Evolutionary conservation across 805 yeast species (phyloP), one percentile per base, ranked within the genome.

Genomic region (Candida alai): DNA sequence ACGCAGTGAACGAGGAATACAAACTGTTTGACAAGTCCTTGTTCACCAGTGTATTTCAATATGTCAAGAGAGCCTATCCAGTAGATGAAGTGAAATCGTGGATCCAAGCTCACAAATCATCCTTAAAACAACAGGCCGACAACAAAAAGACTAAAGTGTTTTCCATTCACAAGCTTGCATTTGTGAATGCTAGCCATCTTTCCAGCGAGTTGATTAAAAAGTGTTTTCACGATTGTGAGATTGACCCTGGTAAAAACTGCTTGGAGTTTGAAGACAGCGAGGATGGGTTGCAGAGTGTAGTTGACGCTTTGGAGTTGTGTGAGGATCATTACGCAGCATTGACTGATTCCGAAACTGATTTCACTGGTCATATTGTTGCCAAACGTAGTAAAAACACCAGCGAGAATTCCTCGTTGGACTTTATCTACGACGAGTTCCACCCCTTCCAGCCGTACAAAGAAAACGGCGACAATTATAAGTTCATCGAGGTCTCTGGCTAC

Each of bases 141-240:
- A 60, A 59, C 35, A 60, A 61, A 34, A 68, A 69, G 41, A 54
- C 56, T 16, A 78, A 73, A 43, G 69, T 72, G 0, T 63, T 67
- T 10, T 74, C 89, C 0, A 72, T 89, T 18, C 86, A 83, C 41
- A 86, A 85, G 49, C 55, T 85, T 8, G 55, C 82, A 19, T 82
- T 84, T 44, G 65, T 77, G 14, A 77, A 80, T 41, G 76, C 78
- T 2, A 80, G 94, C 14, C 83, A 81, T 44, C 59, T 89, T 19
- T 83, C 96, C 0, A 75, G 90, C 5, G 95, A 86, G 38, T 60
- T 90, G 48, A 70, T 90, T 7, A 81, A 78, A 29, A 78, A 78
- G 39, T 64, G 66, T 18, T 58, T 89, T 30, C 54, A 54, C 6
- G 60, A 60, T 9, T 49, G 55, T 16, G 76, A 64, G 0, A 54